These are phyloP conservation scores for Balansia obtecta DNA, from an alignment of 2,329 filamentous ascomycete genomes.

Conservation along the genomic window DNA sequence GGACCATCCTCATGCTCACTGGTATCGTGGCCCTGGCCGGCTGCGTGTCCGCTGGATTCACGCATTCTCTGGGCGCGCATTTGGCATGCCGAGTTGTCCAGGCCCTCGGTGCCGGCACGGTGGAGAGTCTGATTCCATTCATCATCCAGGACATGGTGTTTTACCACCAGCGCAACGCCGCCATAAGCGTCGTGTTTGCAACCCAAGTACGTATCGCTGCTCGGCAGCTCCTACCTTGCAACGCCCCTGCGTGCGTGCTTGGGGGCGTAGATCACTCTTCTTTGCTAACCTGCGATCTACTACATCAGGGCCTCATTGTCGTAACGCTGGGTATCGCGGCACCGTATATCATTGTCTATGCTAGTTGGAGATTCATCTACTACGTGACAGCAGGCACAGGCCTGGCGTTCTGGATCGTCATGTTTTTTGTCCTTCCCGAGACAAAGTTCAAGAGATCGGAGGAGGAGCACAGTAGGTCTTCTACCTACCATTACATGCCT, in stretches of 20 bases:
- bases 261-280: not conserved
- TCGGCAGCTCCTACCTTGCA: too few relatives aligned
- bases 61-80: not conserved
- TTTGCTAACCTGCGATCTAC: not conserved
- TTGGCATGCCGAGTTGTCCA: conserved; percentile 1
- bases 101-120: conserved; percentile 2
- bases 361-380: conserved; percentile 3
- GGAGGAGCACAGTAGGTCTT: conserved; percentile 1
- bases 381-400: conserved; percentile 1
- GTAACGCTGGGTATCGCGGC: not conserved
- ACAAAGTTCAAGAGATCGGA: conserved; percentile 1
- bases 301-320: not conserved
- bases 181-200: conserved; percentile 1
- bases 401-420: not conserved
- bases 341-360: conserved; percentile 1
- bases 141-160: conserved; percentile 4
- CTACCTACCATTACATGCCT: too few relatives aligned
- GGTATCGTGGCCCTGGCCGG: conserved; percentile 1
- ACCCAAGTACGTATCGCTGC: not conserved
- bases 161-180: conserved; percentile 3
- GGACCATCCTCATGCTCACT: not conserved
- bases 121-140: conserved; percentile 3
- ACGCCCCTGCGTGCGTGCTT: too few relatives aligned
- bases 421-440: conserved; percentile 3
- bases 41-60: conserved; percentile 1